phyloP scores from a whole-genome alignment of 148 eudicot species.

The Heliamphora exappendiculata region DNA sequence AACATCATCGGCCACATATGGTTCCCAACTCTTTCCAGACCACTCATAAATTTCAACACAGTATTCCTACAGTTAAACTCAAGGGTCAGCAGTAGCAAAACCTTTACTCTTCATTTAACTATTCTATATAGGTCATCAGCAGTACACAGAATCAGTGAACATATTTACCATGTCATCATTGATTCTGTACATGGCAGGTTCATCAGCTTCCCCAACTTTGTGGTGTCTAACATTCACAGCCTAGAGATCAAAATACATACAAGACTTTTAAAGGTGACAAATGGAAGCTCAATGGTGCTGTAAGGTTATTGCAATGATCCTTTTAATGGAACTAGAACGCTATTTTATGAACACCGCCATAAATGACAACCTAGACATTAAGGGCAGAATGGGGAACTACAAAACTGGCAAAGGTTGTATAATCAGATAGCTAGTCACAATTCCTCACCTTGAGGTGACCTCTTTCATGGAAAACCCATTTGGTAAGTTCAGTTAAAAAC shows the following conservation, averaged over 20 bases:
- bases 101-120: neutral
- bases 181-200: slow-evolving; percentile 80
- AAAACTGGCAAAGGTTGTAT: neutral
- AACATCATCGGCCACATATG: slow-evolving; percentile 60
- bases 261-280: neutral
- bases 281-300: neutral
- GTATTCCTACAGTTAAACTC: slow-evolving; percentile 50
- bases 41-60: slow-evolving; percentile 78
- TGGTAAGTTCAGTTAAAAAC: slow-evolving; percentile 67
- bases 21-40: slow-evolving; percentile 87
- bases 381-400: neutral
- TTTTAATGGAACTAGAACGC: neutral
- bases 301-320: neutral
- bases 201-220: slow-evolving; percentile 65
- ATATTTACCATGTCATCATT: slow-evolving; percentile 76
- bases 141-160: neutral
- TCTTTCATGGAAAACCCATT: slow-evolving; percentile 94
- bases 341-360: neutral
- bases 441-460: slow-evolving; percentile 76
- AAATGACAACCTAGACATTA: neutral
- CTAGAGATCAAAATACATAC: slow-evolving; percentile 21
- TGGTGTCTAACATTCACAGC: slow-evolving; percentile 72
- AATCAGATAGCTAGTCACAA: neutral
- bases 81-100: slow-evolving; percentile 4
- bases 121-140: neutral